Evolutionary conservation across 805 yeast species (phyloP), one percentile per base, ranked within the genome.

Genomic region (Candida palmyrensis): DNA sequence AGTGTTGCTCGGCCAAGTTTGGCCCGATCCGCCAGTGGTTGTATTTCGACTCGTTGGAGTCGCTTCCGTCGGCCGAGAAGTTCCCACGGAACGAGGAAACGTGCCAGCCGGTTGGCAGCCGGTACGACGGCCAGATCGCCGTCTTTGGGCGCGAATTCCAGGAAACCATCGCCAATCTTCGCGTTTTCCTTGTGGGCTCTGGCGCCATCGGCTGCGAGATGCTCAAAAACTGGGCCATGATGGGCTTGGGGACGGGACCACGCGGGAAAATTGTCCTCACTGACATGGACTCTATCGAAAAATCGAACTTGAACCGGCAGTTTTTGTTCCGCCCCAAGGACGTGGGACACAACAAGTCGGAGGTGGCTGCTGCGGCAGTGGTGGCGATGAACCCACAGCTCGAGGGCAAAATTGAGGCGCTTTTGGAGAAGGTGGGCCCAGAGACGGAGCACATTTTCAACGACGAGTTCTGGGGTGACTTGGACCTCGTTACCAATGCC

Each of bases 171-270:
- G 76, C 85, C 24, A 86, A 89, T 57, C 65, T 83, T 42, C 82
- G 77, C 51, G 87, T 89, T 3, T 90, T 92, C 59, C 68, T 92
- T 44, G 98, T 92, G 25, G 98, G 98, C 28, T 73, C 97, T 2
- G 98, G 98, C 55, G 98, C 98, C 13, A 92, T 92, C 67, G 98
- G 98, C 25, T 92, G 98, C 67, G 98, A 92, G 64, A 90, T 92
- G 89, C 71, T 92, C 51, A 92, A 92, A 63, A 89, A 87, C 54
- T 92, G 97, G 97, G 96, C 98, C 4, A 73, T 92, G 74, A 73
- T 89, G 76, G 98, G 98, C 28, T 66, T 92, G 33, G 97, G 95
- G 22, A 73, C 95, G 16, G 97, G 97, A 26, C 86, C 89, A 25
- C 59, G 82, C 3, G 98, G 98, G 49, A 73, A 77, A 48, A 84